Conservation (phyloP, 177 flowering plant genomes). For the Vitis hybrid region DNA sequence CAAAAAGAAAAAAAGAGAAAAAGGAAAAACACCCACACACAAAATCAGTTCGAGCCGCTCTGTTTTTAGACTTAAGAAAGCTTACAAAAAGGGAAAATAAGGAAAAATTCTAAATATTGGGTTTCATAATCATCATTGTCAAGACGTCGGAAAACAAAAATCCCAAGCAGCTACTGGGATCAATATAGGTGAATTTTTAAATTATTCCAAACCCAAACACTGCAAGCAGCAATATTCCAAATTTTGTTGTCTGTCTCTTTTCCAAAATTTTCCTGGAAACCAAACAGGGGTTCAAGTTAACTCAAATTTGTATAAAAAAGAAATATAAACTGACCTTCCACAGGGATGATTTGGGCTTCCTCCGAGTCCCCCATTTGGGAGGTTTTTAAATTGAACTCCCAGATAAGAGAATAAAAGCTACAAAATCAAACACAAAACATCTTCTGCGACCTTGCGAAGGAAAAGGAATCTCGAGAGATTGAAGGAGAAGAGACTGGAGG, state of each 20-base stretch:
- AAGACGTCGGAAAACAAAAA: too few species aligned
- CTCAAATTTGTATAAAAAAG: not conserved
- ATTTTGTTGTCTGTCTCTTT: not conserved
- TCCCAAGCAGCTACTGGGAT: too few species aligned
- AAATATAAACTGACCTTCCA: conserved; percentile 12
- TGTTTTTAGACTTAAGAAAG: too few species aligned
- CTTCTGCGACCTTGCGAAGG: not conserved
- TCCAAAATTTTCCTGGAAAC: not conserved
- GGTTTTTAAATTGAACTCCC: not conserved
- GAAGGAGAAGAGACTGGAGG: conserved; percentile 6
- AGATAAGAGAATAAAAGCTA: not conserved
- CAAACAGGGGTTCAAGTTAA: not conserved
- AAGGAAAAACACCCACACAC: not conserved
- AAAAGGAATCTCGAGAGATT: not conserved
- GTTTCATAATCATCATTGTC: too few species aligned
- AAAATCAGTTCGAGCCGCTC: too few species aligned
- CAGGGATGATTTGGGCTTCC: conserved; percentile 10
- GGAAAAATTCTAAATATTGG: not conserved
- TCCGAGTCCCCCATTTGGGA: not conserved
- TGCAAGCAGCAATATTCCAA: too few species aligned
- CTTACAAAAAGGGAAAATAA: not conserved
- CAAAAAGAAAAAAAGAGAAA: not conserved
- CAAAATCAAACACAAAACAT: not conserved
- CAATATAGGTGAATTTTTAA: too few species aligned
- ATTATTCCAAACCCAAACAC: too few species aligned